A percentile compares a stretch with the other conserved stretches of the same genome.
Evolutionary conservation across 495 filamentous ascomycete species (phyloP).

Genomic region (Cercophora newfieldiana): DNA sequence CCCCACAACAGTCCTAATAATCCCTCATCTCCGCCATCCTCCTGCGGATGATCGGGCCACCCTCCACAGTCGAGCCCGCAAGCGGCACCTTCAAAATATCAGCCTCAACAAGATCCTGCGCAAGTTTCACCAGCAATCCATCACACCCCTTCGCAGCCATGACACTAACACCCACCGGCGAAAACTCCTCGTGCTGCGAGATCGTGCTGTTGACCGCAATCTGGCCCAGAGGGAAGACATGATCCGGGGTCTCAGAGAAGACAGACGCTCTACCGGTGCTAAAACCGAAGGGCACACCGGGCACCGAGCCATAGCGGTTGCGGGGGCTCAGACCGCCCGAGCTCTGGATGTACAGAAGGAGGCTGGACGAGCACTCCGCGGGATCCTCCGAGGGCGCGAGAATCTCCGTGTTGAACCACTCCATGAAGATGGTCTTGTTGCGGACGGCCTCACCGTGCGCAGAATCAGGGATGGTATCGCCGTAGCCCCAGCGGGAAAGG

Average conservation of each 20-base stretch:
- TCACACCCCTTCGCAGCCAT: constrained; percentile 64
- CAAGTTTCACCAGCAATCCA: constrained; percentile 56
- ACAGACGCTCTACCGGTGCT: constrained; percentile 42
- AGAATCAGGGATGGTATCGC: constrained; percentile 42
- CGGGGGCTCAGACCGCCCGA: constrained; percentile 27
- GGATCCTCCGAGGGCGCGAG: constrained; percentile 38
- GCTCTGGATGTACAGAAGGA: constrained; percentile 39
- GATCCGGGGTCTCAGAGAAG: constrained; percentile 55
- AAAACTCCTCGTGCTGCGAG: constrained; percentile 52
- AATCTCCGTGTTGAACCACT: constrained; percentile 54
- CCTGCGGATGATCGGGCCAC: constrained; percentile 58
- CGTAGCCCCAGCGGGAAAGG: constrained; percentile 57
- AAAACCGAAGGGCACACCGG: constrained; percentile 47
- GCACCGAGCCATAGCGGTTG: constrained; percentile 36
- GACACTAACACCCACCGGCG: constrained; percentile 61
- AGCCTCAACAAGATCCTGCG: constrained; percentile 49
- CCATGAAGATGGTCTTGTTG: constrained; percentile 53
- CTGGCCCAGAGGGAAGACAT: constrained; percentile 60
- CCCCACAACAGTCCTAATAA: background rate
- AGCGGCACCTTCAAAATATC: constrained; percentile 52
- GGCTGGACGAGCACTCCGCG: constrained; percentile 35
- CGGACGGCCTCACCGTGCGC: constrained; percentile 38
- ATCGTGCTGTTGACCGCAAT: constrained; percentile 53
- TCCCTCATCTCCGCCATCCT: constrained; percentile 26
- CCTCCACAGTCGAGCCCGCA: constrained; percentile 46